A percentile compares a stretch with the other conserved stretches of the same genome.
Conservation (phyloP, 2,329 filamentous ascomycete genomes). For the Gnomoniopsis smithogilvyi region DNA sequence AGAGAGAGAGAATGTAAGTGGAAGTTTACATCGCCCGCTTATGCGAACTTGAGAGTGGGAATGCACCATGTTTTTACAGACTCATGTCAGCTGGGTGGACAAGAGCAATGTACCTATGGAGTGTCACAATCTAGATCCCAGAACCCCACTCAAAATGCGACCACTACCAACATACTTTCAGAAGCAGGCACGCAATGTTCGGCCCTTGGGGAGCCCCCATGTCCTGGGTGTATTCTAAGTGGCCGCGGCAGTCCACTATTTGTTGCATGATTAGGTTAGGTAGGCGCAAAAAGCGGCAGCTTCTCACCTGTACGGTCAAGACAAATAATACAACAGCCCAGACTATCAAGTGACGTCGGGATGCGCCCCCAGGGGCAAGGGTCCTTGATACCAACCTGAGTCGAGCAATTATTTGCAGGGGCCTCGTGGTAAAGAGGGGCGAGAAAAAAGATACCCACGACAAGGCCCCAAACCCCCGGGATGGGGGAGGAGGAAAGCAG, state of each 20-base stretch:
- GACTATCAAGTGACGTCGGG: not conserved
- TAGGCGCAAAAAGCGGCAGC: not conserved
- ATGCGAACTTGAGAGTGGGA: not conserved
- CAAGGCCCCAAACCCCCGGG: too few relatives aligned
- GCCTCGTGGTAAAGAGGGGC: not conserved
- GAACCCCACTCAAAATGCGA: not conserved
- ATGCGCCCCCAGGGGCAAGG: not conserved
- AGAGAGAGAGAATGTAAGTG: too few relatives aligned
- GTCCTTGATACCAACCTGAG: not conserved
- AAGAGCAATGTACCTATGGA: not conserved
- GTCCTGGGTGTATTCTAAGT: not conserved
- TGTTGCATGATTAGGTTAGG: not conserved
- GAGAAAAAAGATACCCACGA: not conserved
- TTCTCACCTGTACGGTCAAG: not conserved
- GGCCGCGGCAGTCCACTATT: not conserved
- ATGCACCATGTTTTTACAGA: not conserved
- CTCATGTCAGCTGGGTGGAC: not conserved
- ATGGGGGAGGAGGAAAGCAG: not conserved
- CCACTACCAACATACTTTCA: not conserved
- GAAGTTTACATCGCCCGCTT: not conserved
- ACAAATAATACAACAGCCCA: too few relatives aligned
- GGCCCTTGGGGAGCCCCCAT: not conserved
- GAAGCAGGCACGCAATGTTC: not conserved
- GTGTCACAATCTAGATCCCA: not conserved
- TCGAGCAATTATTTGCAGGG: not conserved